Evolutionary conservation across 768 basidiomycete species (phyloP).

Genomic region (Phanerochaete carnosa): DNA sequence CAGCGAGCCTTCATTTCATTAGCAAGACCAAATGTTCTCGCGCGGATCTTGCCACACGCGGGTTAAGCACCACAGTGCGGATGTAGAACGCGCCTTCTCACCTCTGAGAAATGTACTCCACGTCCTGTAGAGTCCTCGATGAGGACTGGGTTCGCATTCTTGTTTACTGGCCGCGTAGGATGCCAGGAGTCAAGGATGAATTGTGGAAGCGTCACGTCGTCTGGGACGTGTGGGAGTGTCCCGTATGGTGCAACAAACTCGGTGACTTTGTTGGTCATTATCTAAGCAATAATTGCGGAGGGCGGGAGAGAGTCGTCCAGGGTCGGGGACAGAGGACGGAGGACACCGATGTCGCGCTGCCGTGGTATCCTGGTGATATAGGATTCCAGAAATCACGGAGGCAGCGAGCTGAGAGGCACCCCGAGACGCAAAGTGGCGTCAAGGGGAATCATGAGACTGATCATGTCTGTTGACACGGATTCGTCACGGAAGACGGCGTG

Average conservation of each 20-base stretch:
- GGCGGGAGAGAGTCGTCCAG: not conserved
- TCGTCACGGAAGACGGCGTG: not conserved
- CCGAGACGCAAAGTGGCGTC: not conserved
- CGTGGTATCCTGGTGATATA: not conserved
- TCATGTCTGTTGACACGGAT: slow-evolving; percentile 8
- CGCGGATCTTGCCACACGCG: slow-evolving; percentile 34
- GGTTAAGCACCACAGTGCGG: not conserved
- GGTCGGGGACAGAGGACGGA: not conserved
- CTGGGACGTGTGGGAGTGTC: slow-evolving; percentile 40
- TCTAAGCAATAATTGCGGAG: not conserved
- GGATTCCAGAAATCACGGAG: too few species aligned
- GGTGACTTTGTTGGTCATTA: slow-evolving; percentile 1
- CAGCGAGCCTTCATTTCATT: slow-evolving; percentile 42
- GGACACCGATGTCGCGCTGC: not conserved
- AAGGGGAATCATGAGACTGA: slow-evolving; percentile 10
- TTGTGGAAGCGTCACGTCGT: slow-evolving; percentile 49
- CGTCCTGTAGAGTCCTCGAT: slow-evolving; percentile 49
- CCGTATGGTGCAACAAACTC: slow-evolving; percentile 22
- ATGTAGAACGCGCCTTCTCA: slow-evolving; percentile 11
- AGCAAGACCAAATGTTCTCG: slow-evolving; percentile 46
- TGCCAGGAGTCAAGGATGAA: slow-evolving; percentile 48
- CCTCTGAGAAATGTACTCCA: slow-evolving; percentile 37
- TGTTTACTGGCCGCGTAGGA: slow-evolving; percentile 36
- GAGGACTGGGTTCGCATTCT: slow-evolving; percentile 37
- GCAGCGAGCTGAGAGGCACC: not conserved